Evolutionary conservation across 495 filamentous ascomycete species (phyloP), one percentile per base, ranked within the genome.

Genomic region (Hypoxylon perforatum): DNA sequence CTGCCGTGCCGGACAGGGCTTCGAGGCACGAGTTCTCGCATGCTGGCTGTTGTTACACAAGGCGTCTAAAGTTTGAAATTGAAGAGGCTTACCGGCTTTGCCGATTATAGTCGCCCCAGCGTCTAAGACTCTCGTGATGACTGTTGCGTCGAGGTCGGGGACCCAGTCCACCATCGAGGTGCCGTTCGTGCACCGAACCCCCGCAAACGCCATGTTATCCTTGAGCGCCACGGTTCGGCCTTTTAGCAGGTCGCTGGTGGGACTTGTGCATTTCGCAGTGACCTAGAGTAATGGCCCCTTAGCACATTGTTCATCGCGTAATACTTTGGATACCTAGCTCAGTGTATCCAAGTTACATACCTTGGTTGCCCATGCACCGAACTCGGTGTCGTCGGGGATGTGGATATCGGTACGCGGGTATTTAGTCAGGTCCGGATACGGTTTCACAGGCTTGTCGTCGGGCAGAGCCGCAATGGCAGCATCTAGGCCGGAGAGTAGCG

Each of bases 1-100:
- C 77, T 15, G 81, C 79, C 1, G 81, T 85, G 51, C 74, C 74
- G 19, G 76, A 78, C 39, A 75, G 49, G 8, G 56, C 78, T 1
- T 80, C 80, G 17, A 79, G 74, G 22, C 81, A 84, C 6, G 77
- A 63, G 48, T 82, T 84, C 57, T 85, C 81, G 41, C 83, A 85
- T 2, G 78, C 72, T 74, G 8, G 5, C 38, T n/a, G 15, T 38
- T 49, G 33, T 41, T 38, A 22, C 8, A 52, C n/a, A n/a, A n/a
- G n/a, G n/a, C n/a, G n/a, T n/a, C n/a, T n/a, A n/a, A n/a, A n/a
- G n/a, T n/a, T n/a, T n/a, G n/a, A 12, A 3, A 25, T 38, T 33
- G 12, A 48, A 25, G 22, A 14, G 42, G 4, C 62, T 56, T 22
- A 73, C 75, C 72, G 11, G 76, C 75, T 59, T 80, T 80, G 12